Evolutionary conservation across 345 rosid genomes (phyloP).

Genomic region (Barbarea vulgaris): DNA sequence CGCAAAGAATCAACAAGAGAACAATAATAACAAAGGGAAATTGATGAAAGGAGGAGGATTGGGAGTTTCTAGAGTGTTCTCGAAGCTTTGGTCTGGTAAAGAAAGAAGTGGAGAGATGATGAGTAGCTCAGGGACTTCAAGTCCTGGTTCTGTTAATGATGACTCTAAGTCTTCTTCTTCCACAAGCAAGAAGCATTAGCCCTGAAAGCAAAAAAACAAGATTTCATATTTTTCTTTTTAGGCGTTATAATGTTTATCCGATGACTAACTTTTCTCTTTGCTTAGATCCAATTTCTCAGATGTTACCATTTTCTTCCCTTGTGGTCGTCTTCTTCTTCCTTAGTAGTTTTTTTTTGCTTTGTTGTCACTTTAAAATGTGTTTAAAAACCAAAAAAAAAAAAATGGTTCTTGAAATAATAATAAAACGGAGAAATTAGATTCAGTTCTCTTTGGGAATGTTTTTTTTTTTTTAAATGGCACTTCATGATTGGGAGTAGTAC

Average conservation of each 20-base stretch:
- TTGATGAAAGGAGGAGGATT: conserved; percentile 59
- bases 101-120: conserved; percentile 59
- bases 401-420: conserved; percentile 23
- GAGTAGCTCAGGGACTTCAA: conserved; percentile 79
- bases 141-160: conserved; percentile 70
- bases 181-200: conserved; percentile 51
- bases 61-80: conserved; percentile 58
- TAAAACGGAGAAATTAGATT: background rate
- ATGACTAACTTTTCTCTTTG: conserved; percentile 22
- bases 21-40: conserved; percentile 39
- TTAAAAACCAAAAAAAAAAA: background rate
- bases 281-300: conserved; percentile 22
- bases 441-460: background rate
- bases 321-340: conserved; percentile 13
- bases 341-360: background rate
- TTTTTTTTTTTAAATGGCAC: background rate
- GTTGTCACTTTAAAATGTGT: conserved; percentile 30
- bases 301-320: conserved; percentile 27
- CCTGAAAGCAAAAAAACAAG: conserved; percentile 2
- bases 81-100: conserved; percentile 70
- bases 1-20: conserved; percentile 45
- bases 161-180: conserved; percentile 78
- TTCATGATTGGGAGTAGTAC: no score
- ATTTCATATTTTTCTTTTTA: background rate
- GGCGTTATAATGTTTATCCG: conserved; percentile 16